phyloP scores from a whole-genome alignment of 495 filamentous ascomycete species.

The Aspergillus sclerotioniger region DNA sequence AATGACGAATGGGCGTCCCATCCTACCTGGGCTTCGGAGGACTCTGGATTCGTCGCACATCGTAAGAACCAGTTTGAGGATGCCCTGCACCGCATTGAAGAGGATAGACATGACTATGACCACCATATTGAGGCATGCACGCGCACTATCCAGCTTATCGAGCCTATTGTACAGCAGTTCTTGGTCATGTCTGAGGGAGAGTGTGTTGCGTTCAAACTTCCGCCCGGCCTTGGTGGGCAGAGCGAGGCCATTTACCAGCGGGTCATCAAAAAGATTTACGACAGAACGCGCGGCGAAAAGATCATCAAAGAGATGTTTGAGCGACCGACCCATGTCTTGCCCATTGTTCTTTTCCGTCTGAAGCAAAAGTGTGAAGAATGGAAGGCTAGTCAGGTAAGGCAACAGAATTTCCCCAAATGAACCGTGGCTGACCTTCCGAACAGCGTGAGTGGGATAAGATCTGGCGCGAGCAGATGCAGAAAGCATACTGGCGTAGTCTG shows the following conservation, averaged over 20 bases:
- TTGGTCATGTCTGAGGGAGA: conserved; percentile 69
- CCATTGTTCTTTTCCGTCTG: conserved; percentile 78
- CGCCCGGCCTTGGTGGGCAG: conserved; percentile 81
- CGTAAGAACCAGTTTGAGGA: conserved; percentile 95
- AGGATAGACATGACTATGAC: conserved; percentile 98
- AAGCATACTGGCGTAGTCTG: conserved; percentile 90
- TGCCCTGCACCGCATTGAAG: conserved; percentile 89
- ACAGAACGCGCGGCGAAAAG: conserved; percentile 72
- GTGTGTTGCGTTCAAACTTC: conserved; percentile 68
- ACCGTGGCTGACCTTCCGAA: not conserved
- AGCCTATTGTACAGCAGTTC: conserved; percentile 89
- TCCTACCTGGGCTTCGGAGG: conserved; percentile 98
- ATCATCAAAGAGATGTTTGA: conserved; percentile 81
- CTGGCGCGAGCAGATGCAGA: conserved; percentile 90
- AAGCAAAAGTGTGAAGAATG: conserved; percentile 96
- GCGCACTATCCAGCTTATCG: conserved; percentile 90
- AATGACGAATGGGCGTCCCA: conserved; percentile 99
- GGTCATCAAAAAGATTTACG: conserved; percentile 98
- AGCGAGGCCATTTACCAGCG: conserved; percentile 95
- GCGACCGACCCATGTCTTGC: conserved; percentile 77
- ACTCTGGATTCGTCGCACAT: conserved; percentile 97
- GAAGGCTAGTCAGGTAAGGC: conserved; percentile 74
- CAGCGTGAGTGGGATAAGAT: conserved; percentile 98
- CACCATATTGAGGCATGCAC: conserved; percentile 93
- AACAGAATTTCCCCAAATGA: not conserved